Base-by-base conservation (phyloP, 306 rosid genomes). In the Castanopsis chinensis region DNA sequence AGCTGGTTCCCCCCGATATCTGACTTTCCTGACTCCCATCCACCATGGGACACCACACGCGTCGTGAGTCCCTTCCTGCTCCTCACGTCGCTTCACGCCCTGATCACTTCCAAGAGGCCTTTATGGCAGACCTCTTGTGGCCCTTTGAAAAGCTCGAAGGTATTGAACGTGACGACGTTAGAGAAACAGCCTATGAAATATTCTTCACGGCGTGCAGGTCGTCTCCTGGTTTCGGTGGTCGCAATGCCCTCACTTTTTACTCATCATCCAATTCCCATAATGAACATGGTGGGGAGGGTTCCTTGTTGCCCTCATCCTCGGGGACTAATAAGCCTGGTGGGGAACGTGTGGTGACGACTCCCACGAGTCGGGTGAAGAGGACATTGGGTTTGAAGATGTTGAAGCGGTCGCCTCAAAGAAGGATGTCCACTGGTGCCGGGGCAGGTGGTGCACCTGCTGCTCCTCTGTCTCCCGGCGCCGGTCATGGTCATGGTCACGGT, bases 121-220 rank as follows among this genome's bases (percentile, higher is more conserved):
- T 53, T 23, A 80, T 81, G 32, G 78, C 85, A 21, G 91, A 87
- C 67, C 53, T 91, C 4, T 69, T 69, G 3, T 89, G 80, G 76
- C 99, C 99, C 18, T 90, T 92, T 12, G 82, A 67, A 3, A 82
- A 80, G 60, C 85, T 92, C 74, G 87, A 85, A 6, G 92, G 88
- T 8, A 57, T 90, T 51, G 75, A 82, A 83, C 82, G 84, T 0
- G 92, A 92, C 51, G 93, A 91, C 5, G 20, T 92, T 10, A 81
- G 96, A 37, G 97, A 90, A 56, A 87, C 98, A 0, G 98, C 99
- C 4, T 95, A 95, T 28, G 99, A 95, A 85, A 89, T 95, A 5
- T 95, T 95, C 74, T 95, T 95, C 88, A 90, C 85, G 10, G 89
- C 99, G 0, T 95, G 98, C 56, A 89, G 98, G 3, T 95, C 99